Percentiles rank a stretch among this genome's conserved stretches.
Evolutionary conservation across 345 rosid genomes (phyloP).

Genomic region (Angophora floribunda): DNA sequence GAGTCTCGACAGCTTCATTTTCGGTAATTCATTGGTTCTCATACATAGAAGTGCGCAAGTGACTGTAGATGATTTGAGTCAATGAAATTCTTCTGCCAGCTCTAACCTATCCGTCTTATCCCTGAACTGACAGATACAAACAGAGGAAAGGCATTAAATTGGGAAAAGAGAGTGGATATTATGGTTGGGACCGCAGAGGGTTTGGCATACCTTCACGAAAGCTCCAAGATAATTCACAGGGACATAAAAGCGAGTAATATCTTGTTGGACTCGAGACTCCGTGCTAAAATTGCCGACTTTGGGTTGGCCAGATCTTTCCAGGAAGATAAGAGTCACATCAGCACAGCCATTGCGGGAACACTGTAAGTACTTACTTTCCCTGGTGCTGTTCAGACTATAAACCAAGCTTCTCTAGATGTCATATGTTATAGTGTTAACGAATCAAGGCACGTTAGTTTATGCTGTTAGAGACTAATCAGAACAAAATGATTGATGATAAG

Average conservation of each 20-base stretch:
- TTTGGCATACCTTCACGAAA: constrained; percentile 73
- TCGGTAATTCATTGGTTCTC: constrained; percentile 25
- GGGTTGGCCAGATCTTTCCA: constrained; percentile 89
- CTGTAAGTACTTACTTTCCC: constrained; percentile 42
- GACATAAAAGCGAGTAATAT: constrained; percentile 90
- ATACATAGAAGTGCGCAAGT: neutral
- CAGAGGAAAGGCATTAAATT: constrained; percentile 51
- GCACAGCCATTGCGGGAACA: constrained; percentile 96
- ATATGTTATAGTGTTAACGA: neutral
- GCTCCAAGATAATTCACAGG: constrained; percentile 78
- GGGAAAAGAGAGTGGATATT: constrained; percentile 58
- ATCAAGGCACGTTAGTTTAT: neutral
- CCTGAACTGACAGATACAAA: constrained; percentile 31
- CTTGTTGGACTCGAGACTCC: constrained; percentile 61
- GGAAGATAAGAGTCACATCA: constrained; percentile 87
- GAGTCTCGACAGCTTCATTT: constrained; percentile 83
- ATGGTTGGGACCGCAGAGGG: constrained; percentile 82
- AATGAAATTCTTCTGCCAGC: neutral
- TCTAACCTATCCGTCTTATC: neutral
- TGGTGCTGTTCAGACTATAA: neutral
- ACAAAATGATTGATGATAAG: neutral
- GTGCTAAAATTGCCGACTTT: constrained; percentile 88
- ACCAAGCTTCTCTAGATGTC: neutral
- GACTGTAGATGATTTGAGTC: neutral
- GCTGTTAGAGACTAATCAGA: neutral